Base-by-base conservation (phyloP, 2,329 filamentous ascomycete genomes). In the Phialemonium atrogriseum region DNA sequence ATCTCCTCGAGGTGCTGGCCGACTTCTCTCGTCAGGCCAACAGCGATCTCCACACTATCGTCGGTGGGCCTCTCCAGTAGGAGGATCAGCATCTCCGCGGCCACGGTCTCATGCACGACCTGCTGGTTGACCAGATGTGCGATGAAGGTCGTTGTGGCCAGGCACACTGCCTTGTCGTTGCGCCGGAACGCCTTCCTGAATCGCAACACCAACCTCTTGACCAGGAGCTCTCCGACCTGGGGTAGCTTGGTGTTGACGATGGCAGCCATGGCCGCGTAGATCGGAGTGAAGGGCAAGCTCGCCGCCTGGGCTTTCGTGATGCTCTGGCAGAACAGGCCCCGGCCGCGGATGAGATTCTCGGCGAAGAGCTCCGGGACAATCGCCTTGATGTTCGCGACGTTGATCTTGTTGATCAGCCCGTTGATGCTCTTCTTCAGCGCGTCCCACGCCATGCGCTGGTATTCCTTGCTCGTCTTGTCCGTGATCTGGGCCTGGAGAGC, bases 281-380 rank as follows among this genome's bases (percentile, higher is more conserved):
- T 94, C 8, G 89, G 84, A 0, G 91, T 96, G 50, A 96, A 98
- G 1, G 89, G 88, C 55, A 96, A 70, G 67, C 85, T 93, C 8
- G 89, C 87, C 10, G 89, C 87, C 62, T 98, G 91, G 1, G 91
- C 91, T 65, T 96, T 96, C 87, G 96, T 94, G 50, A 98, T 91
- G 46, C 85, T 89, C 42, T 91, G 76, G 60, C 89, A 95, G 58
- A 96, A 95, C 38, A 98, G 62, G 13, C 91, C 91, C 37, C 91
- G 74, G 6, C 91, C 91, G 36, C 91, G 80, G 24, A 98, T 70
- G 47, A 98, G 61, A 54, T 98, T 98, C 67, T 98, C 91, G 30
- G 78, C 77, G 59, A 98, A 98, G 27, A 98, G 69, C 61, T 98
- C 91, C 2, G 89, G 89, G 15, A 96, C 87, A 40, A 98, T 95